phyloP scores from a whole-genome alignment of 2,329 filamentous ascomycete genomes.

The Ophiostoma triangulosporum region DNA sequence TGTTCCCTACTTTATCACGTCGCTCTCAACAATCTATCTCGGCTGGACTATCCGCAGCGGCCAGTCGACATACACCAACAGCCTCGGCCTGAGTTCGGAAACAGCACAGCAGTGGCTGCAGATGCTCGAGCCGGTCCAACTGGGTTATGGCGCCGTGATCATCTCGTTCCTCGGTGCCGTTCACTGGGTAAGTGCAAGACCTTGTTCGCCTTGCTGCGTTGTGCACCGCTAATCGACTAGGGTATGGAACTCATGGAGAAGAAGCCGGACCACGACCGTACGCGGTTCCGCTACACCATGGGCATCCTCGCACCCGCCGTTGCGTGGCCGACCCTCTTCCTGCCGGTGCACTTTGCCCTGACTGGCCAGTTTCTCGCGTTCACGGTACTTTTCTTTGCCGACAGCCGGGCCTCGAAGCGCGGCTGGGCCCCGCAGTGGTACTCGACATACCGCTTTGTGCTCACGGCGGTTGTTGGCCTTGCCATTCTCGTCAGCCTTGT shows the following conservation, averaged over 20 bases:
- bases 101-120: slow-evolving; percentile 60
- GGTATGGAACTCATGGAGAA: slow-evolving; percentile 71
- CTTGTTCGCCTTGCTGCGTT: background rate
- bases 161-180: slow-evolving; percentile 89
- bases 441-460: slow-evolving; percentile 74
- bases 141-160: slow-evolving; percentile 84
- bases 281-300: slow-evolving; percentile 69
- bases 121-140: slow-evolving; percentile 71
- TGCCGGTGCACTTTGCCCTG: slow-evolving; percentile 73
- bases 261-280: slow-evolving; percentile 45
- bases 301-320: slow-evolving; percentile 67
- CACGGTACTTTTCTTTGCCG: slow-evolving; percentile 72
- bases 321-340: slow-evolving; percentile 79
- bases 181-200: slow-evolving; percentile 57
- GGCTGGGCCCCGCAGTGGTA: slow-evolving; percentile 85
- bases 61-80: slow-evolving; percentile 49
- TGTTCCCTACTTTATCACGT: slow-evolving; percentile 75
- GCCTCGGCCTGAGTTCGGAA: slow-evolving; percentile 51
- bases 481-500: slow-evolving; percentile 72
- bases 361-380: slow-evolving; percentile 80
- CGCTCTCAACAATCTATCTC: slow-evolving; percentile 66
- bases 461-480: slow-evolving; percentile 78
- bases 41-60: slow-evolving; percentile 69
- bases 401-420: slow-evolving; percentile 54
- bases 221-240: slow-evolving; percentile 15